phyloP scores from a whole-genome alignment of 2,329 filamentous ascomycete genomes.

The Trichoderma polysporum region DNA sequence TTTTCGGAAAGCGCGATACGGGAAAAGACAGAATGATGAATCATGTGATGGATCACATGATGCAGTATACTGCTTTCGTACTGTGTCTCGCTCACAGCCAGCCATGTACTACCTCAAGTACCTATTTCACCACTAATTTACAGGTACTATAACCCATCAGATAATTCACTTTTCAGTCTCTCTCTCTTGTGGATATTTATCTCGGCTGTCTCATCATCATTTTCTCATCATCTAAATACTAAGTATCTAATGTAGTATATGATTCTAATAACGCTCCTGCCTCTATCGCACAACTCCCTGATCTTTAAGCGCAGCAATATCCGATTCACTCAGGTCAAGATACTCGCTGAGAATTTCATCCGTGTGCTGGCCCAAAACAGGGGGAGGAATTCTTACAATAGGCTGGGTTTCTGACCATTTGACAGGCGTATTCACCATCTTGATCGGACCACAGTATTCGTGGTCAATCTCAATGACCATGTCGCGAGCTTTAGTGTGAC shows the following conservation, averaged over 20 bases:
- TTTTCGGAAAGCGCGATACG: constrained; percentile 9
- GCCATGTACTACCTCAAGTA: background rate
- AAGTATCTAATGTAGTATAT: background rate
- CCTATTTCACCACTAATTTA: too few species aligned
- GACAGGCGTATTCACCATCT: constrained; percentile 89
- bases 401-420: constrained; percentile 87
- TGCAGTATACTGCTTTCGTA: background rate
- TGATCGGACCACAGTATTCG: constrained; percentile 76
- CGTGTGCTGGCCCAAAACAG: constrained; percentile 84
- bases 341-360: constrained; percentile 68
- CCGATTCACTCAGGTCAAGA: constrained; percentile 57
- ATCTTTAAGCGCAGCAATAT: constrained; percentile 62
- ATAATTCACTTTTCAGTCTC: background rate
- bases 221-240: background rate
- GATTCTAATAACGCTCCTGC: background rate
- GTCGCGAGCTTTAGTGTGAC: constrained; percentile 77
- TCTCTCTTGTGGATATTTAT: background rate
- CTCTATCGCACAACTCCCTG: constrained; percentile 64
- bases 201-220: background rate
- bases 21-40: background rate
- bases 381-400: constrained; percentile 73
- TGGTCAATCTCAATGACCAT: constrained; percentile 93
- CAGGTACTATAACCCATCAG: too few species aligned
- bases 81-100: background rate
- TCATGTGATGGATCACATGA: constrained; percentile 19